These are phyloP conservation scores for Lachancea thermotolerans DNA, from an alignment of 805 yeast genomes.

Conservation along the genomic window DNA sequence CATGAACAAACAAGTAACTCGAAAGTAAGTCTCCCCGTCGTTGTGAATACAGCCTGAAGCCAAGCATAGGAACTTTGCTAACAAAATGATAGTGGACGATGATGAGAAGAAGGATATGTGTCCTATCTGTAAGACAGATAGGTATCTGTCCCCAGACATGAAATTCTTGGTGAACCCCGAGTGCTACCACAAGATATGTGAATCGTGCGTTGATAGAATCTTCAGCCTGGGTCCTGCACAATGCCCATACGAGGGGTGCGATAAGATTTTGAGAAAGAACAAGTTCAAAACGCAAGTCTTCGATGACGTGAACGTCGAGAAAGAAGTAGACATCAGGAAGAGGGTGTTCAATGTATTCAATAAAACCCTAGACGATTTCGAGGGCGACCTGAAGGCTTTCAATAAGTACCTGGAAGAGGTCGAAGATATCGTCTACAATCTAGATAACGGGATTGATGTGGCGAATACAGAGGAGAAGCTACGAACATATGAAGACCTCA, in stretches of 20 bases:
- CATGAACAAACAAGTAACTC: too few species aligned
- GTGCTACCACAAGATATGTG: conserved; percentile 97
- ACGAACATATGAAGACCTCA: conserved; percentile 61
- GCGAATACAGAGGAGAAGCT: conserved; percentile 62
- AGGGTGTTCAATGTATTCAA: conserved; percentile 73
- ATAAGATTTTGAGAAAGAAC: conserved; percentile 77
- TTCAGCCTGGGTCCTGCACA: conserved; percentile 93
- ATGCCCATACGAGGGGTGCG: conserved; percentile 92
- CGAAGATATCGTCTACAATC: conserved; percentile 72
- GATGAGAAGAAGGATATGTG: conserved; percentile 73
- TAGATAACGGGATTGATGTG: conserved; percentile 62
- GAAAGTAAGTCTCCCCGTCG: too few species aligned
- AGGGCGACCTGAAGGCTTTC: conserved; percentile 45
- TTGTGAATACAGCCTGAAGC: too few species aligned
- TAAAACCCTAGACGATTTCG: conserved; percentile 70
- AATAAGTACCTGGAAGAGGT: conserved; percentile 78
- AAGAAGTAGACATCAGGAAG: conserved; percentile 85
- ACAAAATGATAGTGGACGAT: conserved; percentile 30
- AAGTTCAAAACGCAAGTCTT: conserved; percentile 88
- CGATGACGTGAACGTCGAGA: conserved; percentile 83
- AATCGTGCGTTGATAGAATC: conserved; percentile 91
- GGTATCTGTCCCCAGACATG: conserved; percentile 90
- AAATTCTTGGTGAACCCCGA: conserved; percentile 90
- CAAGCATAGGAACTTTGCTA: not conserved
- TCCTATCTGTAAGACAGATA: conserved; percentile 94